Conservation (phyloP, 805 yeast genomes). For the Debaryomyces castellii region DNA sequence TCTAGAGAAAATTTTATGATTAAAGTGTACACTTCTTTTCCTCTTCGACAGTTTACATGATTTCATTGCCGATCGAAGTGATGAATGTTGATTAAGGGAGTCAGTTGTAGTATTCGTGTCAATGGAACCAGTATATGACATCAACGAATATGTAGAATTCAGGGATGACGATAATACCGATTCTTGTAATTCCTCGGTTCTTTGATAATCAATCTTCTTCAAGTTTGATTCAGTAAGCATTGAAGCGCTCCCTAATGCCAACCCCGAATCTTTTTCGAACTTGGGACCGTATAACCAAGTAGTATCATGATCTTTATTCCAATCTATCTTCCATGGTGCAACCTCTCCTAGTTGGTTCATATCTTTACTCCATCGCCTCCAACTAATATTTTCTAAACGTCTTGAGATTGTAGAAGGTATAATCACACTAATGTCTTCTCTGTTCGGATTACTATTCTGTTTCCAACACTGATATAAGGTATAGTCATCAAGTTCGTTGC, state of each 20-base stretch:
- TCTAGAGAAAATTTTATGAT: slow-evolving; percentile 41
- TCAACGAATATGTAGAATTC: background rate
- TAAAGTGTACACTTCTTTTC: slow-evolving; percentile 40
- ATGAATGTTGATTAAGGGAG: background rate
- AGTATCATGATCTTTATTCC: slow-evolving; percentile 55
- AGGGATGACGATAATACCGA: background rate
- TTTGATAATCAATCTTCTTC: background rate
- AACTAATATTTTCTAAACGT: slow-evolving; percentile 35
- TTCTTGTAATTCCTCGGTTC: background rate
- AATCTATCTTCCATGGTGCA: slow-evolving; percentile 47
- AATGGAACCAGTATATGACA: slow-evolving; percentile 1
- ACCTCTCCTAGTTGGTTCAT: slow-evolving; percentile 26
- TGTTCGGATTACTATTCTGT: slow-evolving; percentile 18
- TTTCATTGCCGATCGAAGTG: slow-evolving; percentile 4
- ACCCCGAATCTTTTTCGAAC: slow-evolving; percentile 9
- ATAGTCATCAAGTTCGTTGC: slow-evolving; percentile 10
- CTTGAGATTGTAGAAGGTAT: slow-evolving; percentile 21
- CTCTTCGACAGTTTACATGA: slow-evolving; percentile 1
- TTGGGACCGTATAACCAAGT: slow-evolving; percentile 58
- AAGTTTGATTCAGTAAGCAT: background rate
- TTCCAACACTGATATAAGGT: slow-evolving; percentile 26
- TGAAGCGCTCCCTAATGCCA: background rate
- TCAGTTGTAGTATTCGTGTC: background rate
- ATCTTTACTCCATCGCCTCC: slow-evolving; percentile 41
- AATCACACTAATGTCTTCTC: slow-evolving; percentile 15